These are phyloP conservation scores for Claviceps pusilla DNA, from an alignment of 2,329 filamentous ascomycete species.

Conservation along the genomic window DNA sequence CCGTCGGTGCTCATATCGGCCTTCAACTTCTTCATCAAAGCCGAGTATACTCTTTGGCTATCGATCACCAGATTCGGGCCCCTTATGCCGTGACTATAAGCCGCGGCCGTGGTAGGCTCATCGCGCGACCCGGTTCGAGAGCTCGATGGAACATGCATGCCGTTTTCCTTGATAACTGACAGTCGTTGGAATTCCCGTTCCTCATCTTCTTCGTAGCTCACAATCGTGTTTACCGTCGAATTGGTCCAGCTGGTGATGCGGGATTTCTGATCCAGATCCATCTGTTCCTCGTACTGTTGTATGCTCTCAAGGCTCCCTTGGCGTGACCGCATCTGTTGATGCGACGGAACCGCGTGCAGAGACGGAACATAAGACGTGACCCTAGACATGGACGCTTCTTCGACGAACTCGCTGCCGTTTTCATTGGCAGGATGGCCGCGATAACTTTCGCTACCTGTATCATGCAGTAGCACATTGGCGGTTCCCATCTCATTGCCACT, in stretches of 20 bases:
- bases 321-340: slow-evolving; percentile 33
- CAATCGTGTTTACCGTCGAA: slow-evolving; percentile 42
- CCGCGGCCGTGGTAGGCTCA: neutral
- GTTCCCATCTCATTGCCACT: slow-evolving; percentile 3
- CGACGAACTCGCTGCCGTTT: slow-evolving; percentile 19
- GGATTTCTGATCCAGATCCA: slow-evolving; percentile 37
- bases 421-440: slow-evolving; percentile 20
- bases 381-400: slow-evolving; percentile 30
- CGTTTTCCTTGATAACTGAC: slow-evolving; percentile 49
- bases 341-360: slow-evolving; percentile 31
- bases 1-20: slow-evolving; percentile 18
- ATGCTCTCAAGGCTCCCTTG: slow-evolving; percentile 41
- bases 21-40: slow-evolving; percentile 42
- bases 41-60: slow-evolving; percentile 47
- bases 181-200: slow-evolving; percentile 41
- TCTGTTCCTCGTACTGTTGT: slow-evolving; percentile 21
- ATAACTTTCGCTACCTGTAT: slow-evolving; percentile 14
- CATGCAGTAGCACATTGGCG: slow-evolving; percentile 5
- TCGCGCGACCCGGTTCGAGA: slow-evolving; percentile 8
- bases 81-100: slow-evolving; percentile 8
- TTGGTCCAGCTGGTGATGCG: slow-evolving; percentile 59
- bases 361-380: slow-evolving; percentile 36
- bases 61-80: slow-evolving; percentile 24
- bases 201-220: slow-evolving; percentile 23
- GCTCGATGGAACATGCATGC: slow-evolving; percentile 23